Percentiles rank a stretch among this genome's conserved stretches.
Conservation (phyloP, 2,329 filamentous ascomycete species). For the Alternaria conjuncta region DNA sequence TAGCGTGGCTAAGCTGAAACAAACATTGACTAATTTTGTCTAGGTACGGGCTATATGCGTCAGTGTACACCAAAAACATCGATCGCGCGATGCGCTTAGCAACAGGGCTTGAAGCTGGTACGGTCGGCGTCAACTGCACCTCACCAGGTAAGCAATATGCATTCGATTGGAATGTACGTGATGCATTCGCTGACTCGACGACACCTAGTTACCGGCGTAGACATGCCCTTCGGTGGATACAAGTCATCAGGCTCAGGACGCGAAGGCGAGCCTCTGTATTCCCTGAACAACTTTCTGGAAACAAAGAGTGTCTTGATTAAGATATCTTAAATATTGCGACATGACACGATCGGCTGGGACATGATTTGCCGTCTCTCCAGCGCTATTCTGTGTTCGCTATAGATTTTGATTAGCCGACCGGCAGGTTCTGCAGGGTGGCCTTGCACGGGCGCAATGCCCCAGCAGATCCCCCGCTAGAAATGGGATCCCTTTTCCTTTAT, state of each 20-base stretch:
- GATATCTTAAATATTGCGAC: constrained; percentile 18
- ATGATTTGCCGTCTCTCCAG: constrained; percentile 2
- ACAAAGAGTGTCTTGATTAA: constrained; percentile 45
- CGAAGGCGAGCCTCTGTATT: constrained; percentile 41
- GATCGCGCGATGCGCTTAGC: constrained; percentile 49
- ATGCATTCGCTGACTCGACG: background rate
- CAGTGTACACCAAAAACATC: constrained; percentile 72
- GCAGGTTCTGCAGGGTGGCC: constrained; percentile 16
- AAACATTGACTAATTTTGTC: constrained; percentile 1
- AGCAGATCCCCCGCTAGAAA: constrained; percentile 21
- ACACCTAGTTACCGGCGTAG: constrained; percentile 18
- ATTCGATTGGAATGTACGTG: background rate
- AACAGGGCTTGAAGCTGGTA: constrained; percentile 50
- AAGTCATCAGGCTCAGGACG: constrained; percentile 47
- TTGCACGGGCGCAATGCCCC: constrained; percentile 4
- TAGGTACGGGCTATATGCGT: constrained; percentile 78
- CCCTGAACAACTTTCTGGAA: constrained; percentile 44
- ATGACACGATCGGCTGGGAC: constrained; percentile 8
- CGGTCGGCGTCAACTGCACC: constrained; percentile 51
- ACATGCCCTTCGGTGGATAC: constrained; percentile 53
- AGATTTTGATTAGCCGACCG: constrained; percentile 21
- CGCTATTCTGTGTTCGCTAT: constrained; percentile 14
- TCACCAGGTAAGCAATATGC: constrained; percentile 29
- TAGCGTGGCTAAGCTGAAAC: background rate
- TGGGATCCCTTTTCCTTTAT: constrained; percentile 13